These are phyloP conservation scores for Acmispon strigosus DNA, from an alignment of 306 rosid genomes.

Conservation along the genomic window DNA sequence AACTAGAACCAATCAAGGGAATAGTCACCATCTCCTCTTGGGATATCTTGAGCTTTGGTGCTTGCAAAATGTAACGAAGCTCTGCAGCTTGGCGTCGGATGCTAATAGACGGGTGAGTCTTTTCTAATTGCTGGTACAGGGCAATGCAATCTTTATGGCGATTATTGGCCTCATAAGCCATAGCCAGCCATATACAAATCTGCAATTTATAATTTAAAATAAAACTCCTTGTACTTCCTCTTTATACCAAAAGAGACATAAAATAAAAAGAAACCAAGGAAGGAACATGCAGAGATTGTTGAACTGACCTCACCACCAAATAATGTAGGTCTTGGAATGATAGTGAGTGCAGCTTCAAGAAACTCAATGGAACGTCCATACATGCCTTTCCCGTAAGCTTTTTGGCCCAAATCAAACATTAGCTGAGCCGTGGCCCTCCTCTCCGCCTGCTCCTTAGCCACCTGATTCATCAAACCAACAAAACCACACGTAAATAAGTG, in stretches of 20 bases:
- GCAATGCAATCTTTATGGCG: slow-evolving; percentile 88
- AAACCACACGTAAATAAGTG: not conserved
- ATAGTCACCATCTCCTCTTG: slow-evolving; percentile 95
- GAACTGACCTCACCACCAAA: slow-evolving; percentile 97
- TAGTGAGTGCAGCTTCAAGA: slow-evolving; percentile 89
- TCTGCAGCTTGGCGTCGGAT: slow-evolving; percentile 93
- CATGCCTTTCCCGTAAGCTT: slow-evolving; percentile 84
- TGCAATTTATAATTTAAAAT: slow-evolving; percentile 29
- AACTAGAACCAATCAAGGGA: slow-evolving; percentile 34
- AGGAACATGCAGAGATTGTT: not conserved
- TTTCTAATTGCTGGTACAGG: slow-evolving; percentile 76
- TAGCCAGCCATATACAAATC: slow-evolving; percentile 98
- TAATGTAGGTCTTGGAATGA: slow-evolving; percentile 70
- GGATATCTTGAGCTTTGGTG: slow-evolving; percentile 92
- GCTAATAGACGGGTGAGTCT: slow-evolving; percentile 59
- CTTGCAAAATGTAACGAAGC: slow-evolving; percentile 92
- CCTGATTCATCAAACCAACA: slow-evolving; percentile 42
- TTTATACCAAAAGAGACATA: not conserved
- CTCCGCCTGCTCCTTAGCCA: slow-evolving; percentile 95
- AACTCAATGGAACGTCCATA: slow-evolving; percentile 91
- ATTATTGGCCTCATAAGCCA: slow-evolving; percentile 95
- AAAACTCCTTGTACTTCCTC: not conserved
- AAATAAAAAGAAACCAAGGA: not conserved
- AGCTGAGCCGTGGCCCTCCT: slow-evolving; percentile 83
- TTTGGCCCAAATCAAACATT: slow-evolving; percentile 96